Base-by-base conservation (phyloP, 1,284 basidiomycete genomes). In the Ceratobasidium sp. region DNA sequence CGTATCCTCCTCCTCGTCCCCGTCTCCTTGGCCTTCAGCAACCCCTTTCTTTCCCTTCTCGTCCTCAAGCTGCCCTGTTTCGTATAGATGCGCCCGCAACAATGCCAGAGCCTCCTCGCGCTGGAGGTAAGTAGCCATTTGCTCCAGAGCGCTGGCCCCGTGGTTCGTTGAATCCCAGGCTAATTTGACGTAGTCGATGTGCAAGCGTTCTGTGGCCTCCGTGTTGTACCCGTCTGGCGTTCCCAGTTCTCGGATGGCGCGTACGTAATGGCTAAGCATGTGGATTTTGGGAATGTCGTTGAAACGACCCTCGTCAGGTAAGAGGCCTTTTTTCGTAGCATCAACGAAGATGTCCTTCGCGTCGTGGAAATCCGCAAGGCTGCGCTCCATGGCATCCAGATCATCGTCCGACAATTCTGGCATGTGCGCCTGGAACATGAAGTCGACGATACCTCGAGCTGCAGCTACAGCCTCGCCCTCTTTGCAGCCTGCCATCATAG, bases 391-490 rank as follows among this genome's bases (percentile, higher is more conserved):
- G 4, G 18, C 28, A 6, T 18, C 33, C 9, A 48, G 21, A 16
- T 64, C 62, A 16, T 30, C n/a, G 2, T 36, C 62, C 0, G 62
- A 48, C 6, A 64, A n/a, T 23, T 64, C 42, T 1, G 28, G 28
- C 48, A 36, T 14, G 40, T 67, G 72, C 6, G 63, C 72, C 12
- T 38, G 30, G 25, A 60, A 67, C 12, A 69, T 23, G 53, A 73
- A 73, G 49, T 73, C 53, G 25, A 73, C 1, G 0, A 82, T 14
- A 1, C 77, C 75, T 0, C 75, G 58, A 1, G 74, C 75, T 8
- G 75, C 76, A 2, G 30, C 16, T 0, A 78, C 56, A 4, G 25
- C 51, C 25, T 33, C 63, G 63, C 21, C 25, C 21, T 44, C 9
- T 9, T 6, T 2, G 23, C 58, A 60, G 23, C 40, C 58, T 3